phyloP scores from a whole-genome alignment of 2,329 filamentous ascomycete genomes.

The Penicillium palitans region DNA sequence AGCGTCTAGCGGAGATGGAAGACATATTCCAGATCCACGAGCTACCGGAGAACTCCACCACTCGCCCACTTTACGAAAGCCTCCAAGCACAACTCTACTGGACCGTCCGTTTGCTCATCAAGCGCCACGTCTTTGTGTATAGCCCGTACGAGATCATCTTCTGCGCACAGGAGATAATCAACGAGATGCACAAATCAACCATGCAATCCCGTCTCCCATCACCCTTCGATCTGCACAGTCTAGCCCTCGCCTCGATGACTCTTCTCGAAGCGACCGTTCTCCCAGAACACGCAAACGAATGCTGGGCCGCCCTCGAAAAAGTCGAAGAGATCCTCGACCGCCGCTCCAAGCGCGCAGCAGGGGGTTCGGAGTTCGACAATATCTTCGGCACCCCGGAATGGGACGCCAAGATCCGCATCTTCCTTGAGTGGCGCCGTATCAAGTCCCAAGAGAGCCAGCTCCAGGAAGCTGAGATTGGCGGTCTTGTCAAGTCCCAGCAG shows the following conservation, averaged over 20 bases:
- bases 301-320: constrained; percentile 49
- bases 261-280: constrained; percentile 45
- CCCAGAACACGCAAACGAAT: constrained; percentile 40
- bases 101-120: constrained; percentile 44
- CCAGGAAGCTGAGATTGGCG: constrained; percentile 26
- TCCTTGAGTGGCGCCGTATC: constrained; percentile 41
- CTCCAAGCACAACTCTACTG: constrained; percentile 46
- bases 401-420: constrained; percentile 44
- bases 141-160: constrained; percentile 45
- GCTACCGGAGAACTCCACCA: constrained; percentile 26
- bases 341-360: constrained; percentile 38
- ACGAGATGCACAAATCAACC: constrained; percentile 41
- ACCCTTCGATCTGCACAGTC: constrained; percentile 45
- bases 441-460: constrained; percentile 37
- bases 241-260: constrained; percentile 44
- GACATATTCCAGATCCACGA: constrained; percentile 34
- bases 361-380: constrained; percentile 38
- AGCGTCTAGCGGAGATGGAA: constrained; percentile 41
- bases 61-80: constrained; percentile 36
- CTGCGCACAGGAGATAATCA: constrained; percentile 42
- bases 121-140: constrained; percentile 45
- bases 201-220: constrained; percentile 34
- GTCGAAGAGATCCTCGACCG: constrained; percentile 53
- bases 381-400: constrained; percentile 43
- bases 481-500: constrained; percentile 25